These are phyloP conservation scores for Thamnidium elegans DNA, from an alignment of 192 early-diverging fungal genomes.

Conservation along the genomic window DNA sequence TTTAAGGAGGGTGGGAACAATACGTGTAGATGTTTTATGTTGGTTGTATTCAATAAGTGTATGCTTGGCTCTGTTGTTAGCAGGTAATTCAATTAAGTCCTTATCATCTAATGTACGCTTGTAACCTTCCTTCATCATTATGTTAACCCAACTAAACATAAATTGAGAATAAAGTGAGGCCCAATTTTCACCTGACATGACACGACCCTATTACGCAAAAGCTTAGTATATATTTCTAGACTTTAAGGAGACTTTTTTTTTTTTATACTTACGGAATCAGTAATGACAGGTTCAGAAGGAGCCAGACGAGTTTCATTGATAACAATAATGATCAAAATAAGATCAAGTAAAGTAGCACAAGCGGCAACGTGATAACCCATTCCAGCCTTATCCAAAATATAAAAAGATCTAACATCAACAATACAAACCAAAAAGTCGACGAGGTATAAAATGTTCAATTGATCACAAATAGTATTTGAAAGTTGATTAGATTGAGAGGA, in stretches of 20 bases:
- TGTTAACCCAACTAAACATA: slow-evolving; percentile 54
- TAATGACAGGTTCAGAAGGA: slow-evolving; percentile 15
- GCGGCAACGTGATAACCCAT: slow-evolving; percentile 25
- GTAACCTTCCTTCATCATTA: slow-evolving; percentile 51
- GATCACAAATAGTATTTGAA: slow-evolving; percentile 21
- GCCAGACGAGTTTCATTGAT: slow-evolving; percentile 29
- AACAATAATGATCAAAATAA: slow-evolving; percentile 20
- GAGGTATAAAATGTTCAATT: slow-evolving; percentile 31
- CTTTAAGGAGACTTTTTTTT: neutral
- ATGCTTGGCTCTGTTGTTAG: slow-evolving; percentile 43
- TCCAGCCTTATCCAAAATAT: slow-evolving; percentile 14
- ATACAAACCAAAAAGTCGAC: slow-evolving; percentile 18
- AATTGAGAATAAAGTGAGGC: slow-evolving; percentile 32
- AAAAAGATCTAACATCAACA: slow-evolving; percentile 31
- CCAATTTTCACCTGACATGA: slow-evolving; percentile 29
- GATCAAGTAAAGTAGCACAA: slow-evolving; percentile 3
- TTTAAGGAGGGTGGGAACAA: slow-evolving; percentile 3
- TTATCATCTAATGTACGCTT: slow-evolving; percentile 43
- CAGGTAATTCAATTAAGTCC: slow-evolving; percentile 50
- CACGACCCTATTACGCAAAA: slow-evolving; percentile 21
- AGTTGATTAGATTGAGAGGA: neutral
- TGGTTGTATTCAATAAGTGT: slow-evolving; percentile 20
- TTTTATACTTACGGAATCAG: slow-evolving; percentile 25
- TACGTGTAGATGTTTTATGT: neutral
- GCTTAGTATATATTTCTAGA: neutral